Conservation (phyloP, 2,329 filamentous ascomycete genomes). For the Exophiala sp. region DNA sequence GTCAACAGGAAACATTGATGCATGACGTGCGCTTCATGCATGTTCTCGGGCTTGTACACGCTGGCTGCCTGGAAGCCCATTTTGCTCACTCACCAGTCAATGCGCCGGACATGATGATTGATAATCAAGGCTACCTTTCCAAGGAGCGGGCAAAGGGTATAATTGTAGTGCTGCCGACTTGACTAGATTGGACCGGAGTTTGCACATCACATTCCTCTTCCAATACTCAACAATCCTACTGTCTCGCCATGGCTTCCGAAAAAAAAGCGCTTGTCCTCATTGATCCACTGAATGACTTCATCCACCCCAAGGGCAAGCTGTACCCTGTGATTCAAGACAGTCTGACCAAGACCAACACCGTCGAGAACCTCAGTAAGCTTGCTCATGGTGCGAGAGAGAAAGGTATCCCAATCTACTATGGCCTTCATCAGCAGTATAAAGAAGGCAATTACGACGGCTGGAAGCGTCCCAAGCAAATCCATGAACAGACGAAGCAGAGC, state of each 20-base stretch:
- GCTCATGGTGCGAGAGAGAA: slow-evolving; percentile 26
- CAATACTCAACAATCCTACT: neutral
- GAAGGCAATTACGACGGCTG: slow-evolving; percentile 30
- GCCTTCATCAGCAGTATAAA: slow-evolving; percentile 33
- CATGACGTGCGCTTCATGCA: too few relatives aligned
- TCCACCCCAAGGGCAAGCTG: slow-evolving; percentile 26
- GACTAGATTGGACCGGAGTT: too few relatives aligned
- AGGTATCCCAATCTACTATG: slow-evolving; percentile 36
- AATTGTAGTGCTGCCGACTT: too few relatives aligned
- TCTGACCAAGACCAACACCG: slow-evolving; percentile 21
- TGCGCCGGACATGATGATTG: too few relatives aligned
- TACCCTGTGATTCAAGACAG: slow-evolving; percentile 9
- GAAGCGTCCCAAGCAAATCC: slow-evolving; percentile 29
- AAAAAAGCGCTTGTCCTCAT: slow-evolving; percentile 25
- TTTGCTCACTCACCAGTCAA: too few relatives aligned
- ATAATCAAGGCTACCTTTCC: too few relatives aligned
- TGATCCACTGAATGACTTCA: slow-evolving; percentile 30
- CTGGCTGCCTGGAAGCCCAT: too few relatives aligned
- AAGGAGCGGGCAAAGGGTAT: too few relatives aligned
- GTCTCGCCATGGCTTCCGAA: neutral
- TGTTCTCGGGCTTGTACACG: too few relatives aligned
- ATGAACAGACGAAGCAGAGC: slow-evolving; percentile 21
- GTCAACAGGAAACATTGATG: too few relatives aligned
- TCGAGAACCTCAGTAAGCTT: slow-evolving; percentile 30
- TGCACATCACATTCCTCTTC: neutral